Conservation (phyloP, 768 basidiomycete species). For the Trametes gibbosa region DNA sequence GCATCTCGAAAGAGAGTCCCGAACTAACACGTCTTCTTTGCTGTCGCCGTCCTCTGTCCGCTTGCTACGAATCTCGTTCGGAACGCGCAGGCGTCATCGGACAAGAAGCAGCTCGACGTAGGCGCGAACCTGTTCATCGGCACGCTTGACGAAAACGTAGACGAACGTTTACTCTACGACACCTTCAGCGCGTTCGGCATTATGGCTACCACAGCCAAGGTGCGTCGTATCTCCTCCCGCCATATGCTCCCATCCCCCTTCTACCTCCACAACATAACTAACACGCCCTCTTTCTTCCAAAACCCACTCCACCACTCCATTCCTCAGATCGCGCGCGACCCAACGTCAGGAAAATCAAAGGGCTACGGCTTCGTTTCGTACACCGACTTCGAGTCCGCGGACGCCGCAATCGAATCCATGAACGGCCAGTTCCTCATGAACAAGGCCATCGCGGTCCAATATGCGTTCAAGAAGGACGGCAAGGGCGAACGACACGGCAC, state of each 20-base stretch:
- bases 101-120: constrained; percentile 97
- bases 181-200: constrained; percentile 95
- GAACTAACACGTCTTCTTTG: constrained; percentile 13
- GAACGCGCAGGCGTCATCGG: constrained; percentile 79
- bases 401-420: constrained; percentile 96
- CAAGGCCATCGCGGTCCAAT: constrained; percentile 95
- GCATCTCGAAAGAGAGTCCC: background rate
- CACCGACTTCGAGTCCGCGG: constrained; percentile 96
- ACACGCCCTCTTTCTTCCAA: constrained; percentile 1
- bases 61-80: background rate
- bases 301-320: constrained; percentile 3
- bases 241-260: constrained; percentile 6
- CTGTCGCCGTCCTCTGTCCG: background rate
- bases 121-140: constrained; percentile 98
- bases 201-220: constrained; percentile 90
- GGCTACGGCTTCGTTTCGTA: constrained; percentile 98
- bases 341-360: constrained; percentile 80
- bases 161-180: constrained; percentile 89
- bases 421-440: constrained; percentile 98
- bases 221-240: constrained; percentile 32
- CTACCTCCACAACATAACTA: background rate
- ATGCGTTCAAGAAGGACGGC: constrained; percentile 99
- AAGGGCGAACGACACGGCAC: constrained; percentile 98
- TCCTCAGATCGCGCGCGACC: constrained; percentile 85
- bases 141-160: constrained; percentile 92